Evolutionary conservation across 352 stramenopile genomes (phyloP), one percentile per base, ranked within the genome.

Genomic region (Pythium myriotylum): DNA sequence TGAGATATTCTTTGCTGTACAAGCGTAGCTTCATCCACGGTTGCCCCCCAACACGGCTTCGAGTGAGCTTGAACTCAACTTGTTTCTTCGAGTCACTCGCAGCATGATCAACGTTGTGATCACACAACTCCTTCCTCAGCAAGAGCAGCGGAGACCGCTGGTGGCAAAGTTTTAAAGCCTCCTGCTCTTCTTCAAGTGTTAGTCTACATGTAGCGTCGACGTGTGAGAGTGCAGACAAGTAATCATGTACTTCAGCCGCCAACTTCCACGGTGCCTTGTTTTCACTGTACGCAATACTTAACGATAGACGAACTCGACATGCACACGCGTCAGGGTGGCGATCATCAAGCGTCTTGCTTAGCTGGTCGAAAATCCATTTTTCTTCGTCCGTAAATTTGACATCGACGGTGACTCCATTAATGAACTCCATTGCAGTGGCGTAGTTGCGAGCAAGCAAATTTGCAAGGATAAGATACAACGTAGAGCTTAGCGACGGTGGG

Each of bases 401-500:
- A 69, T 99, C 97, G 33, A 97, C 95, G 33, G 99, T 98, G 79
- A 96, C 99, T 12, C 83, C 95, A 37, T 97, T 79, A 20, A 98
- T 97, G 61, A 99, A 93, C 59, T 97, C 95, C 78, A 97, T 99
- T 2, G 98, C 97, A 41, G 95, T 86, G 17, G 84, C 74, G 59
- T 99, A 99, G 32, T 97, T 81, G 27, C 96, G 87, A 6, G 89
- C 92, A 12, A 99, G 95, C 65, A 99, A 90, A 58, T 96, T 97
- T 61, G 98, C 96, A 17, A 99, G 76, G 65, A 99, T 98, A 32
- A 99, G 81, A 75, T 99, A 99, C 23, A 99, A 80, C 16, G 95
- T 98, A 4, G 96, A 98, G 41, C 95, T 97, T 7, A 99, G 77
- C 6, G 95, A 98, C 22, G 96, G 94, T 20, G 96, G 98, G 17